A percentile compares a stretch with the other conserved stretches of the same genome.
phyloP scores from a whole-genome alignment of 208 protist species.

The Trypanosoma rangeli region DNA sequence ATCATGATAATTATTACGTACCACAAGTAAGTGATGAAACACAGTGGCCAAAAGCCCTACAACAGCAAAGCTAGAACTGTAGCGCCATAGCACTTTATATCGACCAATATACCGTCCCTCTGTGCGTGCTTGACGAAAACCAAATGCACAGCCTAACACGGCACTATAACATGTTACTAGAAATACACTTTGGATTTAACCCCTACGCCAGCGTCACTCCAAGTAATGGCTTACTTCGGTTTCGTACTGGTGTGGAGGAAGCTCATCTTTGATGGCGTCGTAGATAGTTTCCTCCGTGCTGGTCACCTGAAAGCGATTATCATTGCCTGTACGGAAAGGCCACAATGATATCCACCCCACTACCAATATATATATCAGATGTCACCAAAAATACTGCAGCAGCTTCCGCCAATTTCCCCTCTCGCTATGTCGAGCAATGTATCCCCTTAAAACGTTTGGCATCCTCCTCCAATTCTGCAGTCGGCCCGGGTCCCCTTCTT shows the following conservation, averaged over 20 bases:
- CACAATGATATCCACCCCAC: slow-evolving; percentile 57
- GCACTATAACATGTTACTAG: slow-evolving; percentile 73
- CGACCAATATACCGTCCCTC: slow-evolving; percentile 83
- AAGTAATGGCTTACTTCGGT: slow-evolving; percentile 72
- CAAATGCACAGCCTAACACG: slow-evolving; percentile 55
- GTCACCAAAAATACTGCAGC: no score
- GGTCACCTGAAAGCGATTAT: slow-evolving; percentile 73
- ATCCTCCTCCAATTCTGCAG: no score
- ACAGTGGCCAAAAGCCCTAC: slow-evolving; percentile 70
- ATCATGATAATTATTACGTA: slow-evolving; percentile 79
- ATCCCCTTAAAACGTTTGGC: no score
- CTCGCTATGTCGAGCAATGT: no score
- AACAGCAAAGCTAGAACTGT: slow-evolving; percentile 74
- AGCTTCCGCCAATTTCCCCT: no score
- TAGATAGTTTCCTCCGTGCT: slow-evolving; percentile 60
- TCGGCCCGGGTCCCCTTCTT: no score
- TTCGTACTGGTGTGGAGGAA: slow-evolving; percentile 61
- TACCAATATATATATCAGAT: no score
- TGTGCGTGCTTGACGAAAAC: slow-evolving; percentile 70
- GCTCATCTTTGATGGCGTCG: slow-evolving; percentile 57
- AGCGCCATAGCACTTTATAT: slow-evolving; percentile 75
- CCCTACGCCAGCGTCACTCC: slow-evolving; percentile 82
- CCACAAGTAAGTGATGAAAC: slow-evolving; percentile 77
- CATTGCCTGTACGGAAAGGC: slow-evolving; percentile 87
- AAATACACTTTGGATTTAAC: slow-evolving; percentile 76